phyloP scores from a whole-genome alignment of 2,329 filamentous ascomycete species.

The Colletotrichum somersetense region DNA sequence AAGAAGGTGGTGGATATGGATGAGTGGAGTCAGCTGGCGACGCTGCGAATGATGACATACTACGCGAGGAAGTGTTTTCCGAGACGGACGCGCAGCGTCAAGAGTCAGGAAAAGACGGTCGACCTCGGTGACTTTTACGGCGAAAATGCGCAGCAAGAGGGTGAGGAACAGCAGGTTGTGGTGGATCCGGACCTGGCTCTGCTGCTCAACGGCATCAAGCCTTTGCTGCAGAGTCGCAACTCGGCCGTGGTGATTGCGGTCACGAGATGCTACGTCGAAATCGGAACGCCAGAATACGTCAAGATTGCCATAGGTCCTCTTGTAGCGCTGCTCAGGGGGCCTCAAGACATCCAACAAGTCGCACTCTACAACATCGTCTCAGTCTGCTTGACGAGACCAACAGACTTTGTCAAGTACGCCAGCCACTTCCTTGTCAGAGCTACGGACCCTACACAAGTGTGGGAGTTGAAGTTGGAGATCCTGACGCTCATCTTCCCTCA shows the following conservation, averaged over 20 bases:
- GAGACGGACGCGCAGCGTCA: constrained; percentile 70
- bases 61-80: constrained; percentile 94
- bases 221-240: constrained; percentile 93
- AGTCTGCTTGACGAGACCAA: constrained; percentile 82
- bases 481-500: constrained; percentile 92
- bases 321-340: constrained; percentile 84
- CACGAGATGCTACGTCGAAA: constrained; percentile 83
- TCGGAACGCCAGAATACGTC: constrained; percentile 84
- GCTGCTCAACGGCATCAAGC: constrained; percentile 81
- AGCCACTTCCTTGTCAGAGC: constrained; percentile 90
- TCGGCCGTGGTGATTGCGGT: constrained; percentile 92
- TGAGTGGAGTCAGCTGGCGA: constrained; percentile 94
- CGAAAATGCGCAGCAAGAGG: constrained; percentile 64
- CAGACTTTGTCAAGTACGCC: constrained; percentile 87
- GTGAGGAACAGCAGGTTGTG: constrained; percentile 66
- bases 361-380: constrained; percentile 95
- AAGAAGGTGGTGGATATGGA: constrained; percentile 98
- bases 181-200: constrained; percentile 87
- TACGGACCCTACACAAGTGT: constrained; percentile 83
- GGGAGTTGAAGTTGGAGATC: constrained; percentile 92
- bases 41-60: constrained; percentile 82
- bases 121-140: constrained; percentile 84
- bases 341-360: constrained; percentile 89
- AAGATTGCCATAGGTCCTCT: constrained; percentile 83
- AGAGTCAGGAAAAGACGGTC: constrained; percentile 52